phyloP scores from a whole-genome alignment of 371 early-diverging fungal species.

The Mucor racemosus region DNA sequence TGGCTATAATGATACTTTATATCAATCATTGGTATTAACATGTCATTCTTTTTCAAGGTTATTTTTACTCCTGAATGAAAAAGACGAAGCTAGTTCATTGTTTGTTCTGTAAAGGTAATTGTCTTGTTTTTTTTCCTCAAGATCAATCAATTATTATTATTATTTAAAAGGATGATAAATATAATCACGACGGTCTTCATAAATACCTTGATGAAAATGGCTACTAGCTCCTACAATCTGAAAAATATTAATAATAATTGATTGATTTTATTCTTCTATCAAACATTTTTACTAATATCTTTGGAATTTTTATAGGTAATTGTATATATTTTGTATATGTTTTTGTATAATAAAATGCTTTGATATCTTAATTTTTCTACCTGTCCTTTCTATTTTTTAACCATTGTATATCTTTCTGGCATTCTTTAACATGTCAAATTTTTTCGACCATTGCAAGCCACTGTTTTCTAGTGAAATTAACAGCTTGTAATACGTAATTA shows the following conservation, averaged over 20 bases:
- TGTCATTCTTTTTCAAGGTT: constrained; percentile 4
- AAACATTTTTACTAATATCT: neutral
- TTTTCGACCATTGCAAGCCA: too few relatives aligned
- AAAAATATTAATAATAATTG: constrained; percentile 16
- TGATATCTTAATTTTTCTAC: too few relatives aligned
- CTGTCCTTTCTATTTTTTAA: too few relatives aligned
- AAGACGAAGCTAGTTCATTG: neutral
- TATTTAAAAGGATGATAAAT: constrained; percentile 34
- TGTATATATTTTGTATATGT: neutral
- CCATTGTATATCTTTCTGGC: too few relatives aligned
- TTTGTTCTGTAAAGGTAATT: neutral
- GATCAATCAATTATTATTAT: neutral
- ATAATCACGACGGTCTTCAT: constrained; percentile 60
- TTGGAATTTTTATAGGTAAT: neutral
- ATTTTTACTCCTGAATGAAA: neutral
- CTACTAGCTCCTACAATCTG: constrained; percentile 42
- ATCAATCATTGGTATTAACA: constrained; percentile 10
- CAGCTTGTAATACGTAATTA: too few relatives aligned
- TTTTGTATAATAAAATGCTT: neutral
- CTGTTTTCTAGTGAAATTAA: too few relatives aligned
- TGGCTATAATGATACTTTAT: neutral
- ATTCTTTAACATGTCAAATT: too few relatives aligned
- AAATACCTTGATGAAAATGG: constrained; percentile 46
- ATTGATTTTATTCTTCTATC: neutral
- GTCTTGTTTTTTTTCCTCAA: neutral